Evolutionary conservation across 306 rosid species (phyloP), one percentile per base, ranked within the genome.

Genomic region (Carpinus viminea): DNA sequence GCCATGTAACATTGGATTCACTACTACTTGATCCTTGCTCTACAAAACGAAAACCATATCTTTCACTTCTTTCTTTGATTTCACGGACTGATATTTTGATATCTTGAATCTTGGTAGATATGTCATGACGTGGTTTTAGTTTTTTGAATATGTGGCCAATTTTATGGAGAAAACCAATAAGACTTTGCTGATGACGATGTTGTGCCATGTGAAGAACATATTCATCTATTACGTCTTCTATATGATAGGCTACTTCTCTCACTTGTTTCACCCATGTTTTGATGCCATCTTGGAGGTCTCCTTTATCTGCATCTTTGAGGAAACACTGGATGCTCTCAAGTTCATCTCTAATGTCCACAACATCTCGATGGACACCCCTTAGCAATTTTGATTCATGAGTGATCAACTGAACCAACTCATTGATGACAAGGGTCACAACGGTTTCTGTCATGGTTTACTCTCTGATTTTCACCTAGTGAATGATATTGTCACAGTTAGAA

Each of bases 181-280:
- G 41, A n/a, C 62, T 12, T 26, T 45, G 15, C 51, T 51, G 61
- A 31, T 20, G 57, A 26, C 4, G 62, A 17, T 45, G 38, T 17
- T 26, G 52, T 69, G 54, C 73, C 20, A 12, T 5, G 0, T 45
- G 38, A 45, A 69, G 55, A 45, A 36, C 20, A 34, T 64, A 53
- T 17, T 61, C 59, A 28, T 62, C 79, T 9, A 64, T 64, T 4
- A 50, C 64, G n/a, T 76, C 79, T 64, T 76, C 79, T 4, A 64
- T 16, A 31, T 31, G 34, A 2, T 31, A 31, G 34, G 34, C 34
- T 31, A 2, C 2, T 31, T 31, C 34, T 31, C 34, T 31, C 34
- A 31, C 34, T 31, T 31, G 34, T 31, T 31, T 31, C 34, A 31
- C 34, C 34, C 34, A 31, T 2, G 3, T 31, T 2, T 31, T 31